A percentile compares a stretch with the other conserved stretches of the same genome.
phyloP scores from a whole-genome alignment of 2,329 filamentous ascomycete genomes.

The Berkeleyomyces basicola region DNA sequence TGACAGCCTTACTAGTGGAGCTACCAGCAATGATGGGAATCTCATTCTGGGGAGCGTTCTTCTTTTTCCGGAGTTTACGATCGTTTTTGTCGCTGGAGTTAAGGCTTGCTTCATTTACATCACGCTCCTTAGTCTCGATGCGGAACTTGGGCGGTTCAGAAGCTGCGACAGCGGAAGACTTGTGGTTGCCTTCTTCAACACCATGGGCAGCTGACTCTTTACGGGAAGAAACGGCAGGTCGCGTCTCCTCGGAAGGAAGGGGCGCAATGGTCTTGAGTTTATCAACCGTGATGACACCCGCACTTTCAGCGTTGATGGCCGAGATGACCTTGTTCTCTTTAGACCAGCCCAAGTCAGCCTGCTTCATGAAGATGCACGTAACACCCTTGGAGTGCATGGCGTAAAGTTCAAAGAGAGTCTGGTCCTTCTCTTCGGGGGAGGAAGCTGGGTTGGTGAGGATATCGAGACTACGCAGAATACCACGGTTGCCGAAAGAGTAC shows the following conservation, averaged over 20 bases:
- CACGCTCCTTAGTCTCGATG: constrained; percentile 19
- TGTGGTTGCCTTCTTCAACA: not conserved
- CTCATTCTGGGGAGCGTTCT: constrained; percentile 33
- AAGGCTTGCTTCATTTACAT: constrained; percentile 6
- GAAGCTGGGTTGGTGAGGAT: constrained; percentile 60
- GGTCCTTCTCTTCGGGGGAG: constrained; percentile 44
- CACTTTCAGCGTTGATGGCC: constrained; percentile 57
- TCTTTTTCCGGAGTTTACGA: constrained; percentile 50
- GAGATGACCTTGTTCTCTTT: constrained; percentile 75
- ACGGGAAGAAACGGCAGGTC: constrained; percentile 19
- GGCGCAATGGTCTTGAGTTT: constrained; percentile 43
- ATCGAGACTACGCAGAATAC: constrained; percentile 75
- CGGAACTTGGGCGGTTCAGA: constrained; percentile 24
- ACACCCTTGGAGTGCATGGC: constrained; percentile 96
- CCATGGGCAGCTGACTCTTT: constrained; percentile 23
- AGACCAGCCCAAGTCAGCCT: constrained; percentile 81
- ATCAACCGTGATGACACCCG: constrained; percentile 57
- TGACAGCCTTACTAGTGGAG: constrained; percentile 20
- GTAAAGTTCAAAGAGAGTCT: constrained; percentile 81
- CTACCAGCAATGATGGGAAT: constrained; percentile 23
- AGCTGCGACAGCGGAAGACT: constrained; percentile 11
- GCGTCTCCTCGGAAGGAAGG: constrained; percentile 30
- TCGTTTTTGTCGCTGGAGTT: constrained; percentile 40
- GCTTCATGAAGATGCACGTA: constrained; percentile 73
- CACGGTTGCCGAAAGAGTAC: constrained; percentile 78